These are phyloP conservation scores for Pleoardoris graminearum DNA, from an alignment of 2,329 filamentous ascomycete species.

Conservation along the genomic window DNA sequence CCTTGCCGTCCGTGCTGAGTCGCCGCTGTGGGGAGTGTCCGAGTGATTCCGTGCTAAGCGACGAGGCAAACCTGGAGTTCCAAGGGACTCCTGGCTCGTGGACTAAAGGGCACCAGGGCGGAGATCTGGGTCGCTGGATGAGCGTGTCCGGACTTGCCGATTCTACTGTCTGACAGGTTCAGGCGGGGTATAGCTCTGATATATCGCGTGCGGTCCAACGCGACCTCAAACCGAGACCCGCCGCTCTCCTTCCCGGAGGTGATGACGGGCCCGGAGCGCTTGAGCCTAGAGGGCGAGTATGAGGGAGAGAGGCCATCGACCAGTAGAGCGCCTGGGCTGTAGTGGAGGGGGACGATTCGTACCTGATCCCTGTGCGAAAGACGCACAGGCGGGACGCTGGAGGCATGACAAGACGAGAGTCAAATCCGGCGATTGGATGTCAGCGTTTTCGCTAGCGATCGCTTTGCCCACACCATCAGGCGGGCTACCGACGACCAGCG, in stretches of 20 bases:
- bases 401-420: slow-evolving; percentile 19
- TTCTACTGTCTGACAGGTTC: slow-evolving; percentile 24
- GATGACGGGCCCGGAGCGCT: slow-evolving; percentile 40
- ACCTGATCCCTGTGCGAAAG: slow-evolving; percentile 26
- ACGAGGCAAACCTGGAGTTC: slow-evolving; percentile 26
- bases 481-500: slow-evolving; percentile 28
- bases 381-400: slow-evolving; percentile 25
- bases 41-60: slow-evolving; percentile 31
- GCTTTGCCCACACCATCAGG: slow-evolving; percentile 32
- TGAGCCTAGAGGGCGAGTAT: slow-evolving; percentile 41
- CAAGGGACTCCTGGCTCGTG: slow-evolving; percentile 23
- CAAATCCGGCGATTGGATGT: slow-evolving; percentile 25
- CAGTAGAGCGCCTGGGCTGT: slow-evolving; percentile 28
- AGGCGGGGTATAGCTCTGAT: slow-evolving; percentile 32
- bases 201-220: slow-evolving; percentile 32
- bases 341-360: slow-evolving; percentile 41
- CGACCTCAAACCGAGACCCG: slow-evolving; percentile 31
- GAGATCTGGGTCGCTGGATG: slow-evolving; percentile 30
- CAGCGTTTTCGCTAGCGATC: slow-evolving; percentile 24
- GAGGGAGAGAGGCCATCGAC: slow-evolving; percentile 29
- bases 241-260: slow-evolving; percentile 30
- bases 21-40: slow-evolving; percentile 40
- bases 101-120: slow-evolving; percentile 17
- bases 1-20: slow-evolving; percentile 29
- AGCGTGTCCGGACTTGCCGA: slow-evolving; percentile 22